phyloP scores from a whole-genome alignment of 257 asterid genomes.

The Nemophila menziesii region DNA sequence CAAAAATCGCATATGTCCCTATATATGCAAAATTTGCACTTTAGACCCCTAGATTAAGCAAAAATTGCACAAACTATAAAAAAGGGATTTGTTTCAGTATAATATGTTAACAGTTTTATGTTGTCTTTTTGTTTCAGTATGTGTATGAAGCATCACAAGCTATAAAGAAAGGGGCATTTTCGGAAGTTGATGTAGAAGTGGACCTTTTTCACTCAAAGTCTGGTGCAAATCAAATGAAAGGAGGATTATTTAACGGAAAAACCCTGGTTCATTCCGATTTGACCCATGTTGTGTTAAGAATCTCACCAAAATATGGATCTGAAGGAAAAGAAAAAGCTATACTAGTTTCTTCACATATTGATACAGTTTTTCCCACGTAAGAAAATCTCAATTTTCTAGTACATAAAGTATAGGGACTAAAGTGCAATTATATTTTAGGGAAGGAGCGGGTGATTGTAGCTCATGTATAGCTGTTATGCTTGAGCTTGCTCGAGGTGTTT shows the following conservation, averaged over 20 bases:
- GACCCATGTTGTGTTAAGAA: conserved; percentile 64
- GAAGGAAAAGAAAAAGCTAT: conserved; percentile 81
- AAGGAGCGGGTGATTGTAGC: conserved; percentile 99
- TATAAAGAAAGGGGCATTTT: conserved; percentile 64
- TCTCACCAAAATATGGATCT: conserved; percentile 66
- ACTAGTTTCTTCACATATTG: conserved; percentile 91
- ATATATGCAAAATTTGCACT: too few relatives aligned
- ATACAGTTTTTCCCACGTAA: conserved; percentile 82
- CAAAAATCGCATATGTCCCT: too few relatives aligned
- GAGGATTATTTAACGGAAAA: conserved; percentile 84
- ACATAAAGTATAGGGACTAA: neutral
- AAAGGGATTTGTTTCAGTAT: too few relatives aligned
- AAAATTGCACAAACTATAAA: too few relatives aligned
- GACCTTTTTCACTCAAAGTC: conserved; percentile 62
- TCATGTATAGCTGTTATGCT: conserved; percentile 95
- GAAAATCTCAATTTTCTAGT: neutral
- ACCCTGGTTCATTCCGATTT: conserved; percentile 86
- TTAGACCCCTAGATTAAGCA: too few relatives aligned
- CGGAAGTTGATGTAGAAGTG: conserved; percentile 87
- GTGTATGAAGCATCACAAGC: conserved; percentile 48
- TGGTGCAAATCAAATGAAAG: conserved; percentile 59
- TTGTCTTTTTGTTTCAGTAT: conserved; percentile 64
- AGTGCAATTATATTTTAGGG: conserved; percentile 54
- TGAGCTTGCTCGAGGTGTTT: conserved; percentile 96
- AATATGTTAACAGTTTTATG: too few relatives aligned